Evolutionary conservation across 192 early-diverging fungal species (phyloP).

Genomic region (Coemansia sp.): DNA sequence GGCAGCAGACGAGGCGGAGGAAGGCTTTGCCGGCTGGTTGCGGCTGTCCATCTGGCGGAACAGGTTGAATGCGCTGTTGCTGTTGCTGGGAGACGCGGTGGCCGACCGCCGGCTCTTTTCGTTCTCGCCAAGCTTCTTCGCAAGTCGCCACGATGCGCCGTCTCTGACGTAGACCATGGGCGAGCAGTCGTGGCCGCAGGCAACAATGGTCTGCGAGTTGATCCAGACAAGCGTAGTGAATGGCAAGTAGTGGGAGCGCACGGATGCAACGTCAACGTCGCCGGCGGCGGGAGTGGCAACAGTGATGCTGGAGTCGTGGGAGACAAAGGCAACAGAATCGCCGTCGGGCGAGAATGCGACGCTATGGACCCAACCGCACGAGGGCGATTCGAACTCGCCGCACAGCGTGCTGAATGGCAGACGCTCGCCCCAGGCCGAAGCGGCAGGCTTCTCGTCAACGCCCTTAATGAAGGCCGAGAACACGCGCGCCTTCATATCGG

Average conservation of each 20-base stretch:
- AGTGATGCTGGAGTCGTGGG: constrained; percentile 84
- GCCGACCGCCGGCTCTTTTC: constrained; percentile 59
- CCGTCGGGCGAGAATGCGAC: constrained; percentile 88
- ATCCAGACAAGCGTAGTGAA: constrained; percentile 77
- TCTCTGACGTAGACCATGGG: constrained; percentile 76
- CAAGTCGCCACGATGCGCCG: constrained; percentile 49
- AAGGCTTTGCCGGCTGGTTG: constrained; percentile 57
- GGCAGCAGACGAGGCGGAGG: constrained; percentile 8
- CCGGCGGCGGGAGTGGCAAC: constrained; percentile 69
- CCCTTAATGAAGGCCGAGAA: constrained; percentile 96
- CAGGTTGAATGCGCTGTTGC: constrained; percentile 74
- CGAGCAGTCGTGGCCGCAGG: constrained; percentile 90
- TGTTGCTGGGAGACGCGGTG: constrained; percentile 54
- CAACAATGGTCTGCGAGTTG: constrained; percentile 76
- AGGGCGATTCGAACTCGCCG: constrained; percentile 75
- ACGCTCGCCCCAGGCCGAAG: constrained; percentile 90
- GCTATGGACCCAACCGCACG: constrained; percentile 90
- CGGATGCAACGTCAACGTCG: constrained; percentile 57
- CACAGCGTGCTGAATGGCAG: constrained; percentile 91
- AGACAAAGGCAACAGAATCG: constrained; percentile 78
- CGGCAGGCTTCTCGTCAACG: constrained; percentile 84
- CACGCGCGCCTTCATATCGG: constrained; percentile 89
- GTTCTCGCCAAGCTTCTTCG: constrained; percentile 78
- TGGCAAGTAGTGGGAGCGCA: constrained; percentile 71
- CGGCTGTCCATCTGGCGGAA: constrained; percentile 94